Evolutionary conservation across 495 filamentous ascomycete species (phyloP).

Genomic region (Talaromyces proteolyticus): DNA sequence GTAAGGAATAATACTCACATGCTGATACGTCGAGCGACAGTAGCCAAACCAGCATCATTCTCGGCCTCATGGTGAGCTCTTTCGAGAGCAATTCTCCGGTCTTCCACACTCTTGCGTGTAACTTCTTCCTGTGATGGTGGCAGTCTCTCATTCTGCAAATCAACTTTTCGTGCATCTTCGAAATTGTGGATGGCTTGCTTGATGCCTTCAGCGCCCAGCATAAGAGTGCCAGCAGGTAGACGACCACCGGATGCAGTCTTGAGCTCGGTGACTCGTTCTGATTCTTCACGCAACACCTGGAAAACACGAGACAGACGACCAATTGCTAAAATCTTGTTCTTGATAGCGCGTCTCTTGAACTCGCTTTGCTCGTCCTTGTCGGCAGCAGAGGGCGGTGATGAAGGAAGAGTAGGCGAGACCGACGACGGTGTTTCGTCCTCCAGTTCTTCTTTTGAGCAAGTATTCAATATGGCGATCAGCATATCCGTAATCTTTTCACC

Average conservation of each 20-base stretch:
- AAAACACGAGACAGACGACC: conserved; percentile 95
- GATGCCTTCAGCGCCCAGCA: conserved; percentile 97
- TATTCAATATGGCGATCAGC: conserved; percentile 97
- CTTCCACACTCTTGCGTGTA: conserved; percentile 67
- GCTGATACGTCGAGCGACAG: conserved; percentile 85
- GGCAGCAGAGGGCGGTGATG: conserved; percentile 62
- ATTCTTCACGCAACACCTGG: conserved; percentile 96
- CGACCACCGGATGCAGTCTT: conserved; percentile 94
- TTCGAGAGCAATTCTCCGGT: conserved; percentile 74
- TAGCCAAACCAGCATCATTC: conserved; percentile 79
- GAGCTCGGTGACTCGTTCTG: conserved; percentile 91
- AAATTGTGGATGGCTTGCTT: conserved; percentile 98
- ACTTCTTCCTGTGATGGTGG: conserved; percentile 93
- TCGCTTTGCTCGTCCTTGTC: conserved; percentile 76
- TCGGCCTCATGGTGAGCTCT: conserved; percentile 80
- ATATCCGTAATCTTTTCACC: conserved; percentile 99
- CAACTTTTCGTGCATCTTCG: conserved; percentile 96
- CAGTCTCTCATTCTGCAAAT: conserved; percentile 91
- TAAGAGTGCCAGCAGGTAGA: conserved; percentile 90
- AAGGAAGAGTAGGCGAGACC: conserved; percentile 52
- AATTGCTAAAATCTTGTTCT: conserved; percentile 99
- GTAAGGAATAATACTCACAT: conserved; percentile 59
- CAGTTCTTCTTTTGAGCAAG: conserved; percentile 95
- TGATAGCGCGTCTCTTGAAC: conserved; percentile 90
- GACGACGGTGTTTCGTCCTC: conserved; percentile 71